phyloP scores from a whole-genome alignment of 2,329 filamentous ascomycete genomes.

The Trematosphaeria pertusa region DNA sequence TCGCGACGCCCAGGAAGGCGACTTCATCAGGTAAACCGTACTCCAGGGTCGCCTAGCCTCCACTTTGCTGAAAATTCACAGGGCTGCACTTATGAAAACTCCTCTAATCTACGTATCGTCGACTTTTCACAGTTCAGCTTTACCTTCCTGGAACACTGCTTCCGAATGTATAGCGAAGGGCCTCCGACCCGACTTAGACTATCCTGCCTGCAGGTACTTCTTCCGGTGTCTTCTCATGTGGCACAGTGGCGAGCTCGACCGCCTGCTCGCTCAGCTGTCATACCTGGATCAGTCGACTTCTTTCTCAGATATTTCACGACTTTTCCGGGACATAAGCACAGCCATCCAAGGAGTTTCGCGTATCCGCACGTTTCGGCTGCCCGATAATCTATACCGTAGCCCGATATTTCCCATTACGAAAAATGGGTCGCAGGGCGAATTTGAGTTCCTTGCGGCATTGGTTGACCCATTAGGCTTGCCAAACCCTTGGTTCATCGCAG shows the following conservation, averaged over 20 bases:
- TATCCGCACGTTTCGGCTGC: neutral
- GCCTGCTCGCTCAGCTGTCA: neutral
- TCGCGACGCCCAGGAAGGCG: neutral
- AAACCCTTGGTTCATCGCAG: neutral
- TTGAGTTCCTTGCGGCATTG: neutral
- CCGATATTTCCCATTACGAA: neutral
- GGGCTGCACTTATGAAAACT: neutral
- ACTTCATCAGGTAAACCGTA: neutral
- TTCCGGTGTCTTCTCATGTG: neutral
- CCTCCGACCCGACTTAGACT: neutral
- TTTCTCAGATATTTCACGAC: neutral
- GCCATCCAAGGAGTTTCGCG: neutral
- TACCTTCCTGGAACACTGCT: neutral
- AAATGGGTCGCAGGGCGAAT: neutral
- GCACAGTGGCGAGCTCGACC: neutral
- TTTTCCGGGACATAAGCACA: neutral
- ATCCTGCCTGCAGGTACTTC: neutral
- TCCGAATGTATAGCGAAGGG: neutral
- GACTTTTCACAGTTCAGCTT: neutral
- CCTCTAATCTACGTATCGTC: neutral
- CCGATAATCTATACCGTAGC: neutral
- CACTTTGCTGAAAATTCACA: too few relatives aligned
- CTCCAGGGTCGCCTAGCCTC: too few relatives aligned
- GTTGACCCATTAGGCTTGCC: neutral
- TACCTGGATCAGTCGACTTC: neutral